phyloP scores from a whole-genome alignment of 768 basidiomycete genomes.

The Calocera viscosa region DNA sequence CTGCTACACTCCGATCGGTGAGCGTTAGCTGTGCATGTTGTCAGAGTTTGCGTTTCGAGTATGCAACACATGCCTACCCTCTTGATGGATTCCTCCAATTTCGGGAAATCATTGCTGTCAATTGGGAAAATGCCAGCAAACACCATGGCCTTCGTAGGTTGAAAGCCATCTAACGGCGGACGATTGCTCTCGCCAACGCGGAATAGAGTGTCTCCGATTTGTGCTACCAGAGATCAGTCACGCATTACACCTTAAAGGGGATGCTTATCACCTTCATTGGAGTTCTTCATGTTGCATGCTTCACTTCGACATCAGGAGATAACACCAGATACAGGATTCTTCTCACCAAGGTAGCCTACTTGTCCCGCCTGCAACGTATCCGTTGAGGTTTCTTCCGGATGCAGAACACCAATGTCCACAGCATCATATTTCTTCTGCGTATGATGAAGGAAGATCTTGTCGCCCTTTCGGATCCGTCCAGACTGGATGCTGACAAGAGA shows the following conservation, averaged over 20 bases:
- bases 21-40: slow-evolving; percentile 50
- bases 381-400: slow-evolving; percentile 78
- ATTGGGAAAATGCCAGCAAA: slow-evolving; percentile 92
- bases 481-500: slow-evolving; percentile 73
- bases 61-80: slow-evolving; percentile 40
- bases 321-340: background rate
- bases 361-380: slow-evolving; percentile 58
- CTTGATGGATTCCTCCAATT: slow-evolving; percentile 91
- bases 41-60: slow-evolving; percentile 9
- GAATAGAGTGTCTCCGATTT: slow-evolving; percentile 88
- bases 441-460: slow-evolving; percentile 75
- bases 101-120: slow-evolving; percentile 79
- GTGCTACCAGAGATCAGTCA: slow-evolving; percentile 38
- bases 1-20: slow-evolving; percentile 77
- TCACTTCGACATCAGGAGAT: background rate
- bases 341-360: slow-evolving; percentile 54
- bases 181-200: slow-evolving; percentile 52
- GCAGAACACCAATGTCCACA: slow-evolving; percentile 74
- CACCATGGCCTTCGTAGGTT: slow-evolving; percentile 90
- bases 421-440: slow-evolving; percentile 84
- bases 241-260: background rate
- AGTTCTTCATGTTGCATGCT: slow-evolving; percentile 97
- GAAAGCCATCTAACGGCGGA: slow-evolving; percentile 80
- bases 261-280: slow-evolving; percentile 58
- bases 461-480: slow-evolving; percentile 76